phyloP scores from a whole-genome alignment of 306 rosid genomes.

The Quercus variabilis region DNA sequence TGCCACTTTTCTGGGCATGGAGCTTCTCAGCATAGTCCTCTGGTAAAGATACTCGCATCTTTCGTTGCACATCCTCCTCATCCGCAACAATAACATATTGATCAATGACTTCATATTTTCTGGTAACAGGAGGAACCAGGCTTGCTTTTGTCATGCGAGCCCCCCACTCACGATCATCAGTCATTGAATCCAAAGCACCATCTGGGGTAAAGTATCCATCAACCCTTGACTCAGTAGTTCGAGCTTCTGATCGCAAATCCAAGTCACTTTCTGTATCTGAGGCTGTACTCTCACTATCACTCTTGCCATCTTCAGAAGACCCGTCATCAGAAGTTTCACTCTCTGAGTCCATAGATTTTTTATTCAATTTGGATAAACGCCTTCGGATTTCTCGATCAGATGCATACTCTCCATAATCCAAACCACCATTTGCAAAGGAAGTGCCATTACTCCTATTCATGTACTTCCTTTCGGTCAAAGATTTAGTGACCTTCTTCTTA shows the following conservation, averaged over 20 bases:
- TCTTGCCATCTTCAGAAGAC: slow-evolving; percentile 76
- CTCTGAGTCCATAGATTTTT: slow-evolving; percentile 69
- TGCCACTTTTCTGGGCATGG: slow-evolving; percentile 85
- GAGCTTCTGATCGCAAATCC: slow-evolving; percentile 49
- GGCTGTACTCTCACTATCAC: slow-evolving; percentile 61
- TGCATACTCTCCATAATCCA: slow-evolving; percentile 64
- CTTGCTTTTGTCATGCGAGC: slow-evolving; percentile 99
- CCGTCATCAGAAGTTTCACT: slow-evolving; percentile 86
- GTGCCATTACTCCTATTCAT: slow-evolving; percentile 58
- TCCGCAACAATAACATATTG: slow-evolving; percentile 78
- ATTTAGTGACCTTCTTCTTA: slow-evolving; percentile 64
- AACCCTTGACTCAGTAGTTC: slow-evolving; percentile 45
- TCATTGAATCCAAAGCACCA: slow-evolving; percentile 50
- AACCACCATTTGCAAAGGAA: slow-evolving; percentile 42
- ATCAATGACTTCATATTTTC: slow-evolving; percentile 92
- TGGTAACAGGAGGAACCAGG: slow-evolving; percentile 97
- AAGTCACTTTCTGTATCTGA: slow-evolving; percentile 69
- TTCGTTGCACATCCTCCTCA: slow-evolving; percentile 86
- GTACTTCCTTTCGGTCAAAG: slow-evolving; percentile 65
- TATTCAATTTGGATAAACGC: slow-evolving; percentile 77
- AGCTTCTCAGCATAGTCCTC: slow-evolving; percentile 93
- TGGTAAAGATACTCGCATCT: slow-evolving; percentile 93
- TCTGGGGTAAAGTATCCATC: slow-evolving; percentile 48
- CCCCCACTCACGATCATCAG: slow-evolving; percentile 98
- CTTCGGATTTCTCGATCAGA: slow-evolving; percentile 90